Evolutionary conservation across 2,329 filamentous ascomycete genomes (phyloP).

Genomic region (Chaetomiaceae sp.): DNA sequence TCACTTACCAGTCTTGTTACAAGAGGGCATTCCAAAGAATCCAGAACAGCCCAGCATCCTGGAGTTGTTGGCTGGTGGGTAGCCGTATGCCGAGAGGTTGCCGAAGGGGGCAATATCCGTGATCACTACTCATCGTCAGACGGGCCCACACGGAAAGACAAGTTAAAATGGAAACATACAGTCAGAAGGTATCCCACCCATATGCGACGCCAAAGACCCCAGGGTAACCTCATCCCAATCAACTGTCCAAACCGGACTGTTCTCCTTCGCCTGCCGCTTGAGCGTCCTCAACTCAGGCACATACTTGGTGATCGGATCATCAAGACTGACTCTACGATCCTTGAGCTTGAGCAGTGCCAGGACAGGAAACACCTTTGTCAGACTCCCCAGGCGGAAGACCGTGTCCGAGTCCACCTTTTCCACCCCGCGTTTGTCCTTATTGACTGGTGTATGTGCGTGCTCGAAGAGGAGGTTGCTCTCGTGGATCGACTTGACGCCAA

Average conservation of each 20-base stretch:
- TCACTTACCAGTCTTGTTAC: constrained; percentile 28
- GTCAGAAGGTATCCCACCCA: constrained; percentile 39
- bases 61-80: constrained; percentile 20
- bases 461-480: constrained; percentile 36
- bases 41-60: constrained; percentile 32
- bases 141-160: not conserved
- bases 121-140: constrained; percentile 8
- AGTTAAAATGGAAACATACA: constrained; percentile 24
- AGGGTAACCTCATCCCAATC: constrained; percentile 46
- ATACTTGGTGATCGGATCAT: constrained; percentile 42
- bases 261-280: constrained; percentile 18
- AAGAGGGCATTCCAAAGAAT: constrained; percentile 31
- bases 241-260: constrained; percentile 32
- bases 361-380: constrained; percentile 34
- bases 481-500: constrained; percentile 40
- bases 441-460: constrained; percentile 37
- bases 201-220: constrained; percentile 40
- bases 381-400: constrained; percentile 35
- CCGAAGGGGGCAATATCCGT: constrained; percentile 11
- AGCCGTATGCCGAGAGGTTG: constrained; percentile 11
- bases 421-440: constrained; percentile 28
- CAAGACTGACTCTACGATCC: constrained; percentile 28
- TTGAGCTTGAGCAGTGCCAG: constrained; percentile 31
- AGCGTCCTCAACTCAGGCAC: constrained; percentile 35
- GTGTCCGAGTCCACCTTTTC: constrained; percentile 30